phyloP scores from a whole-genome alignment of 2,329 filamentous ascomycete species.

The Epichloe sp. region DNA sequence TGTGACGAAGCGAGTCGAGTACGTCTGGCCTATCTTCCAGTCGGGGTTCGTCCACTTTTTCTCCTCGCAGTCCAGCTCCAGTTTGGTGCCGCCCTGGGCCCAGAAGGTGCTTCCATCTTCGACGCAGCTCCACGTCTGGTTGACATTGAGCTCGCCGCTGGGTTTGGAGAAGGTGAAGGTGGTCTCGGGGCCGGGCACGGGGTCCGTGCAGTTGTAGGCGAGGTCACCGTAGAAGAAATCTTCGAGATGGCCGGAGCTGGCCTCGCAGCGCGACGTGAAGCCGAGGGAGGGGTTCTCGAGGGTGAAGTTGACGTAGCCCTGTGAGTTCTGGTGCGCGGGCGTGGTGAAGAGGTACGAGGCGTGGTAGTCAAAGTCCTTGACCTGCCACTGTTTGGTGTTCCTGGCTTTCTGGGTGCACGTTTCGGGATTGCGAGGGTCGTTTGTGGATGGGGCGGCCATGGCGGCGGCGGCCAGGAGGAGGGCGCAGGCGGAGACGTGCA shows the following conservation, averaged over 20 bases:
- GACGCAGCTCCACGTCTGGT: constrained; percentile 36
- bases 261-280: constrained; percentile 25
- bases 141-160: constrained; percentile 24
- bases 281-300: constrained; percentile 32
- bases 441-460: constrained; percentile 11
- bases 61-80: constrained; percentile 19
- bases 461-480: constrained; percentile 14
- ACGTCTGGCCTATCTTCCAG: constrained; percentile 20
- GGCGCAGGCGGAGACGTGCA: constrained; percentile 9
- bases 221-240: constrained; percentile 38
- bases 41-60: constrained; percentile 15
- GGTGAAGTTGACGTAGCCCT: constrained; percentile 35
- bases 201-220: constrained; percentile 28
- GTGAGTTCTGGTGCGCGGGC: constrained; percentile 36
- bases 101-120: constrained; percentile 23
- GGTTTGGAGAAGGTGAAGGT: constrained; percentile 32
- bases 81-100: constrained; percentile 14
- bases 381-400: constrained; percentile 21
- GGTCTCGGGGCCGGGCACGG: constrained; percentile 14
- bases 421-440: constrained; percentile 1
- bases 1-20: constrained; percentile 16
- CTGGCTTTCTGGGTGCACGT: constrained; percentile 12
- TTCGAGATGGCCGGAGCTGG: constrained; percentile 25
- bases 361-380: constrained; percentile 34
- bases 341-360: constrained; percentile 36